These are phyloP conservation scores for Gymnopilus dilepis DNA, from an alignment of 768 basidiomycete genomes.

Conservation along the genomic window DNA sequence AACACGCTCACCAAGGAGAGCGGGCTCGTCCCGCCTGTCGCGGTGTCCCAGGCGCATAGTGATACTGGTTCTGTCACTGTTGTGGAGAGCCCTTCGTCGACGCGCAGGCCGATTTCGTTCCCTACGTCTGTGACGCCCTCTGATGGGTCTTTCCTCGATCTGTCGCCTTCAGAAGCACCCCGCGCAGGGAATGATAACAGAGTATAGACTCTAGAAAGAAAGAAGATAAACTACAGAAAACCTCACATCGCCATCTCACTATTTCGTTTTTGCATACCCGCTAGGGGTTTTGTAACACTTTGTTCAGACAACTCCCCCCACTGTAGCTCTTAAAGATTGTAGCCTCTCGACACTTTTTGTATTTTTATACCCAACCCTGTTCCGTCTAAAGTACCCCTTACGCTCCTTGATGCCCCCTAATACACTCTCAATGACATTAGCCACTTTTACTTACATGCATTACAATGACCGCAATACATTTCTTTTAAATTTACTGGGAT, in stretches of 20 bases:
- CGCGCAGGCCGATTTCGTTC: constrained; percentile 15
- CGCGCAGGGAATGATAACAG: constrained; percentile 20
- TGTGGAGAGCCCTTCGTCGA: background rate
- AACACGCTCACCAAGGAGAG: constrained; percentile 18
- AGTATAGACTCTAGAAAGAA: constrained; percentile 20
- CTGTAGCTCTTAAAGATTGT: constrained; percentile 21
- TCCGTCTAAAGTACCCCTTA: background rate
- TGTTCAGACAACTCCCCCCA: constrained; percentile 7
- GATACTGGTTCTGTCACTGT: constrained; percentile 4
- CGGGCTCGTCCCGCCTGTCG: constrained; percentile 1
- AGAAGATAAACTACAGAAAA: no score
- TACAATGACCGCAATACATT: constrained; percentile 2
- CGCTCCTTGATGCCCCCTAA: background rate
- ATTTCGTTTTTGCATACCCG: background rate
- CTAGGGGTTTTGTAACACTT: background rate
- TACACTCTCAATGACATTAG: background rate
- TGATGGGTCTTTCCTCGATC: constrained; percentile 31
- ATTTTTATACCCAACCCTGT: constrained; percentile 16
- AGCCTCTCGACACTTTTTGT: constrained; percentile 11
- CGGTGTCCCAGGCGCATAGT: background rate
- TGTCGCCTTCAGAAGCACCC: constrained; percentile 17
- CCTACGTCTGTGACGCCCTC: constrained; percentile 23
- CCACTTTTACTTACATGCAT: background rate
- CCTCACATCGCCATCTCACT: background rate
- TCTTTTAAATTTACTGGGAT: background rate